phyloP scores from a whole-genome alignment of 129 eudicot species.

The Dittrichia graveolens region DNA sequence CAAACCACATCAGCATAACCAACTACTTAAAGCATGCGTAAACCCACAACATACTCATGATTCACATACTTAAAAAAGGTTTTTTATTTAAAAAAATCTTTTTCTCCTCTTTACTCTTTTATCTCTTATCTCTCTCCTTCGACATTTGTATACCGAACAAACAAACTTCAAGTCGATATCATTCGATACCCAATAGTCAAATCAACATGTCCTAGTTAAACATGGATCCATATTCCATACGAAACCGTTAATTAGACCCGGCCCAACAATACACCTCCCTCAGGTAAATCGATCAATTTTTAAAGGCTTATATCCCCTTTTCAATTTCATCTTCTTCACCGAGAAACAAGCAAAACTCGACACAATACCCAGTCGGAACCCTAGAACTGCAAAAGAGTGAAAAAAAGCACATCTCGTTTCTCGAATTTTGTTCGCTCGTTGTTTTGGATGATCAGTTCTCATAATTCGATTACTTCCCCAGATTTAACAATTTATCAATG shows the following conservation, averaged over 20 bases:
- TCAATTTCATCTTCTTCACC: slow-evolving; percentile 7
- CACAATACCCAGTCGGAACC: slow-evolving; percentile 10
- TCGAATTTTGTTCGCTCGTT: neutral
- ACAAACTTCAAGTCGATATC: no score
- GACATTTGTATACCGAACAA: no score
- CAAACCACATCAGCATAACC: no score
- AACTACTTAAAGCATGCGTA: no score
- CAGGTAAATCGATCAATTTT: neutral
- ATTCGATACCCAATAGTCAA: no score
- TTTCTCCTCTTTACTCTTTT: no score
- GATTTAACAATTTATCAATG: slow-evolving; percentile 47
- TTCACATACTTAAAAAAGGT: no score
- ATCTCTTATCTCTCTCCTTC: no score
- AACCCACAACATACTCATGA: no score
- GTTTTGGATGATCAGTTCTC: slow-evolving; percentile 38
- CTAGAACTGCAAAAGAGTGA: neutral
- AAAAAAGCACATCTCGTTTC: neutral
- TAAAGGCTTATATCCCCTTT: slow-evolving; percentile 19
- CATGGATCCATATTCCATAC: neutral
- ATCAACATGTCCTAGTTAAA: no score
- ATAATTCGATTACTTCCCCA: slow-evolving; percentile 16
- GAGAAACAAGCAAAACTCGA: slow-evolving; percentile 15
- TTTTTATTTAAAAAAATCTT: no score
- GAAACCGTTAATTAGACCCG: slow-evolving; percentile 6
- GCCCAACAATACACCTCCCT: neutral